phyloP scores from a whole-genome alignment of 1,284 basidiomycete species.

The Fomitiporia mediterranea region DNA sequence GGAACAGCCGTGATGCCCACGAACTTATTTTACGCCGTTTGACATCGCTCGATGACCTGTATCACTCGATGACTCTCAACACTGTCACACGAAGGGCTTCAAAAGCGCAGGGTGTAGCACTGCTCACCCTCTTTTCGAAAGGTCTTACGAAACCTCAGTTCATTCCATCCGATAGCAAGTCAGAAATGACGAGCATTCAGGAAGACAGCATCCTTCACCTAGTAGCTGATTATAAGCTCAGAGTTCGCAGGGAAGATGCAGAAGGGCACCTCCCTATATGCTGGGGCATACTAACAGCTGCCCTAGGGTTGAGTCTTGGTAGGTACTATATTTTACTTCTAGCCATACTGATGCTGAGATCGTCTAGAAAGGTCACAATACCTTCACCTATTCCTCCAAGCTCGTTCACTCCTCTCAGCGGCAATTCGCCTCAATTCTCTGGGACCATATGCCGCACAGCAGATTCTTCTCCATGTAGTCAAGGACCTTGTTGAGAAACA shows the following conservation, averaged over 20 bases:
- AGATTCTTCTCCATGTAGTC: slow-evolving; percentile 74
- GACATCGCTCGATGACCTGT: slow-evolving; percentile 63
- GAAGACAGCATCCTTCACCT: slow-evolving; percentile 34
- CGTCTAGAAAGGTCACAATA: slow-evolving; percentile 66
- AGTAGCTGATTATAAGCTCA: slow-evolving; percentile 63
- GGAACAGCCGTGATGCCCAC: slow-evolving; percentile 11
- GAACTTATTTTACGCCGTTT: slow-evolving; percentile 39
- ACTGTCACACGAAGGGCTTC: slow-evolving; percentile 87
- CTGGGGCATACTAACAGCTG: slow-evolving; percentile 82
- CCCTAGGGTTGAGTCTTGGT: slow-evolving; percentile 74
- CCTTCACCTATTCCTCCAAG: slow-evolving; percentile 91
- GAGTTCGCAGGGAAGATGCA: slow-evolving; percentile 57
- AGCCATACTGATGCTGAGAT: not conserved
- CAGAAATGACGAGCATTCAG: slow-evolving; percentile 22
- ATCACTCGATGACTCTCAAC: slow-evolving; percentile 85
- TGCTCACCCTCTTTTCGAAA: slow-evolving; percentile 84
- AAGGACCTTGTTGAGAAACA: slow-evolving; percentile 59
- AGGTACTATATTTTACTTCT: slow-evolving; percentile 27
- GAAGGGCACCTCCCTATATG: slow-evolving; percentile 86
- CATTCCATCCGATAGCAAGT: slow-evolving; percentile 19
- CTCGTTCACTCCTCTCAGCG: slow-evolving; percentile 84
- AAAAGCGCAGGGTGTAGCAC: slow-evolving; percentile 87
- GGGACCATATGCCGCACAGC: slow-evolving; percentile 92
- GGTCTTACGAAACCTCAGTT: slow-evolving; percentile 60
- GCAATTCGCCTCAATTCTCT: slow-evolving; percentile 88